These are phyloP conservation scores for Staphylotrichum longicolle DNA, from an alignment of 495 filamentous ascomycete genomes.

Conservation along the genomic window DNA sequence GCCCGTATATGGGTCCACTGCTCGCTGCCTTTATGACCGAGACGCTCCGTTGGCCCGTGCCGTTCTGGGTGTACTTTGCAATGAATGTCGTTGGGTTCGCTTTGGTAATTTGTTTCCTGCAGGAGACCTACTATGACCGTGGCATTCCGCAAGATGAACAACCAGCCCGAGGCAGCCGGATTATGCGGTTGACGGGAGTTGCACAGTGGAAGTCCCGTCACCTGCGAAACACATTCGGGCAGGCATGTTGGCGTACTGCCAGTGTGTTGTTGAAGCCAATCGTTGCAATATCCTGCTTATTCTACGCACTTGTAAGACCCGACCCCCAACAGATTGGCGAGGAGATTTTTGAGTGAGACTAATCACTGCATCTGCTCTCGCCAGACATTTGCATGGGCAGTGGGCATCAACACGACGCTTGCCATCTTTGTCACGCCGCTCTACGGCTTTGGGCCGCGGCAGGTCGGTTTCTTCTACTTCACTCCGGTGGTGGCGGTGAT, in stretches of 20 bases:
- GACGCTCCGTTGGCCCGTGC: conserved; percentile 49
- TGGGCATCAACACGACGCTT: conserved; percentile 62
- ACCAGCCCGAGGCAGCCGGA: conserved; percentile 39
- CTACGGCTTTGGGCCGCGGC: conserved; percentile 54
- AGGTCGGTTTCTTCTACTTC: conserved; percentile 63
- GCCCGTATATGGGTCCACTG: conserved; percentile 60
- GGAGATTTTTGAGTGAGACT: too few species aligned
- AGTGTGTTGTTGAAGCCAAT: conserved; percentile 51
- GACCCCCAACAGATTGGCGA: too few species aligned
- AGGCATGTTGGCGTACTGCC: conserved; percentile 47
- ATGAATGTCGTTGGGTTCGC: conserved; percentile 47
- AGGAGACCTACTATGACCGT: conserved; percentile 61
- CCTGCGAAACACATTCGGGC: conserved; percentile 42
- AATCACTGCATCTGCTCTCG: not conserved
- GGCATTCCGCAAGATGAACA: conserved; percentile 47
- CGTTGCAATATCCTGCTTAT: conserved; percentile 49
- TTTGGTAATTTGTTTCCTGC: conserved; percentile 50
- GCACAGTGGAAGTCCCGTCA: conserved; percentile 47
- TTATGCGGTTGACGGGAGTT: conserved; percentile 46
- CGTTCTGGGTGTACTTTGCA: conserved; percentile 56
- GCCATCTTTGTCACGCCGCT: conserved; percentile 52
- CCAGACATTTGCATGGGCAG: conserved; percentile 57
- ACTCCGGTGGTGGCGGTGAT: conserved; percentile 53
- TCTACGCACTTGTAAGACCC: conserved; percentile 49
- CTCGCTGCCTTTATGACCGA: conserved; percentile 58